These are phyloP conservation scores for Nothopassalora personata DNA, from an alignment of 2,329 filamentous ascomycete species.

Conservation along the genomic window DNA sequence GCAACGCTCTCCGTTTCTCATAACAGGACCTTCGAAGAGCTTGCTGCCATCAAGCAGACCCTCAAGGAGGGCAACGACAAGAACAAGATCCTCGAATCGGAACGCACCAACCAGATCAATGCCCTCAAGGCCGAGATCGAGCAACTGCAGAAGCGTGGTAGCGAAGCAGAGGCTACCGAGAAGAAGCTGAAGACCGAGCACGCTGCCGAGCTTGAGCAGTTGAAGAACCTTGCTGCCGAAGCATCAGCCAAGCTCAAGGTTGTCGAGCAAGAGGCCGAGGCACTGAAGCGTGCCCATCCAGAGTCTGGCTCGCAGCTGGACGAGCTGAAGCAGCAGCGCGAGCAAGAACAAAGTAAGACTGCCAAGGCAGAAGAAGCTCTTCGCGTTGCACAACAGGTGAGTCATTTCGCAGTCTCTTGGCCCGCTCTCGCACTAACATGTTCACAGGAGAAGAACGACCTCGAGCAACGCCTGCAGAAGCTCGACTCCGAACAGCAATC, in stretches of 20 bases:
- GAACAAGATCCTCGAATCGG: conserved; percentile 1
- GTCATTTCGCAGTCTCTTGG: not conserved
- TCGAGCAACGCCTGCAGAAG: not conserved
- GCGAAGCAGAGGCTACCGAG: conserved; percentile 10
- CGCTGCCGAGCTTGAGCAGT: conserved; percentile 13
- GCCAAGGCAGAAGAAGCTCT: conserved; percentile 13
- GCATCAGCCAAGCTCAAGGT: conserved; percentile 15
- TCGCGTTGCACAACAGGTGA: conserved; percentile 14
- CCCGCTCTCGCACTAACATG: not conserved
- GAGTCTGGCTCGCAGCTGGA: conserved; percentile 13
- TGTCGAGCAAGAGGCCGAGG: conserved; percentile 14
- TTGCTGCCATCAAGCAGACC: conserved; percentile 6
- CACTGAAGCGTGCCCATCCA: conserved; percentile 15
- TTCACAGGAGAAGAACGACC: conserved; percentile 1
- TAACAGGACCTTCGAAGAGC: conserved; percentile 23
- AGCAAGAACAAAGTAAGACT: conserved; percentile 10
- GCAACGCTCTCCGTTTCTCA: conserved; percentile 20
- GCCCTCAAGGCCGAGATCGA: conserved; percentile 16
- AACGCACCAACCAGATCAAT: conserved; percentile 2
- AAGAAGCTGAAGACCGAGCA: conserved; percentile 19
- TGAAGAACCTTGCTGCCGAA: conserved; percentile 15
- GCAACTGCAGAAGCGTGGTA: conserved; percentile 13
- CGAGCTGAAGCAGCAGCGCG: conserved; percentile 14
- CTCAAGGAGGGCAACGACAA: conserved; percentile 4
- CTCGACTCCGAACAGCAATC: conserved; percentile 3